A percentile compares a stretch with the other conserved stretches of the same genome.
These are phyloP conservation scores for Agrocybe chaxingu DNA, from an alignment of 768 basidiomycete genomes.

Conservation along the genomic window DNA sequence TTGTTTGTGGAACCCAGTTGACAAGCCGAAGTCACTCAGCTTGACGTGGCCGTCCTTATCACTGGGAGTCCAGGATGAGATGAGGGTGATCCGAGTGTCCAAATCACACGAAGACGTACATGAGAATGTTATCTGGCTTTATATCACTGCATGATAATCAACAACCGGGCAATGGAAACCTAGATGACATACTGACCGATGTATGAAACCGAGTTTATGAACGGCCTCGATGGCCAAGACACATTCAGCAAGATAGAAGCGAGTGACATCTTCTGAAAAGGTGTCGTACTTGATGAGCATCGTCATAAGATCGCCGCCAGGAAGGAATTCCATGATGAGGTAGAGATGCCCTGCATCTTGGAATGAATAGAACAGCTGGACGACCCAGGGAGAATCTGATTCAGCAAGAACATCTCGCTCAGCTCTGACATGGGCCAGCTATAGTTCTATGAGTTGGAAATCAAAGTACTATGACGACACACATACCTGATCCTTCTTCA, in stretches of 20 bases:
- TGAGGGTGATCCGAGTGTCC: not conserved
- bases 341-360: slow-evolving; percentile 92
- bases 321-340: slow-evolving; percentile 98
- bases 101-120: slow-evolving; percentile 43
- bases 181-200: slow-evolving; percentile 56
- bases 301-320: slow-evolving; percentile 98
- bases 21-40: slow-evolving; percentile 96
- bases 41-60: slow-evolving; percentile 98
- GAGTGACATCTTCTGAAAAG: slow-evolving; percentile 95
- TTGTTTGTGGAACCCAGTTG: slow-evolving; percentile 98
- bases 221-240: slow-evolving; percentile 97
- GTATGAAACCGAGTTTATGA: slow-evolving; percentile 95
- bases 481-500: slow-evolving; percentile 95
- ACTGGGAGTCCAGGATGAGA: slow-evolving; percentile 20
- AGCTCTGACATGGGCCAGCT: slow-evolving; percentile 97
- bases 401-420: slow-evolving; percentile 97
- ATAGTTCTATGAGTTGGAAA: not conserved
- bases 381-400: slow-evolving; percentile 94
- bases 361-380: slow-evolving; percentile 97
- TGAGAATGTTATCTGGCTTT: slow-evolving; percentile 92
- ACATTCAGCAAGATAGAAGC: slow-evolving; percentile 99
- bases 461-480: not conserved
- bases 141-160: slow-evolving; percentile 66
- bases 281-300: slow-evolving; percentile 99
- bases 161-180: too few relatives aligned